These are phyloP conservation scores for Polygonum maritimum DNA, from an alignment of 148 eudicot species.

Conservation along the genomic window DNA sequence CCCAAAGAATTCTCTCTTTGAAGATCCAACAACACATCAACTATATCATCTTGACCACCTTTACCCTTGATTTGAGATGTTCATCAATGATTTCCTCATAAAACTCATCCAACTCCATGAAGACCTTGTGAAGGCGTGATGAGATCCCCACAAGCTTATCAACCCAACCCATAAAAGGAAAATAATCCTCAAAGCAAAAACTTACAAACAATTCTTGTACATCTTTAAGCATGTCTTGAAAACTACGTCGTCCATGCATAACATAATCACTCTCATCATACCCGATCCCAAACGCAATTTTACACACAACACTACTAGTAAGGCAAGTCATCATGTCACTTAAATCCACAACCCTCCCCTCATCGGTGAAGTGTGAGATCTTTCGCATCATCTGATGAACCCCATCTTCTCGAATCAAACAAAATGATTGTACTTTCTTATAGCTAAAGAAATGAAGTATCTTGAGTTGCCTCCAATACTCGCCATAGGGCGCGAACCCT, in stretches of 20 bases:
- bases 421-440: constrained; percentile 11
- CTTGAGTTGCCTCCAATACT: constrained; percentile 15
- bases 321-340: neutral
- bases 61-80: constrained; percentile 11
- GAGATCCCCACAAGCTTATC: constrained; percentile 15
- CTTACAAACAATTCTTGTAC: constrained; percentile 9
- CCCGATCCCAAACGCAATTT: constrained; percentile 22
- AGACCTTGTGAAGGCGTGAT: constrained; percentile 15
- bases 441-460: constrained; percentile 22
- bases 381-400: neutral
- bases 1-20: constrained; percentile 6
- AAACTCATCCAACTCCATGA: constrained; percentile 17
- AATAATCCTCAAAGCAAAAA: constrained; percentile 18
- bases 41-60: constrained; percentile 12
- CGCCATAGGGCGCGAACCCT: constrained; percentile 15
- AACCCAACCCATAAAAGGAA: constrained; percentile 20
- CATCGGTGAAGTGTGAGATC: constrained; percentile 2
- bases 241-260: neutral
- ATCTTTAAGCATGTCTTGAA: constrained; percentile 15
- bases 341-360: neutral
- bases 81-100: constrained; percentile 22
- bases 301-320: constrained; percentile 7
- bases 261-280: neutral
- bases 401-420: neutral
- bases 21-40: constrained; percentile 18